Percentiles rank a stretch among this genome's conserved stretches.
Conservation (phyloP, 108 stramenopile species). For the Parmales sp. region DNA sequence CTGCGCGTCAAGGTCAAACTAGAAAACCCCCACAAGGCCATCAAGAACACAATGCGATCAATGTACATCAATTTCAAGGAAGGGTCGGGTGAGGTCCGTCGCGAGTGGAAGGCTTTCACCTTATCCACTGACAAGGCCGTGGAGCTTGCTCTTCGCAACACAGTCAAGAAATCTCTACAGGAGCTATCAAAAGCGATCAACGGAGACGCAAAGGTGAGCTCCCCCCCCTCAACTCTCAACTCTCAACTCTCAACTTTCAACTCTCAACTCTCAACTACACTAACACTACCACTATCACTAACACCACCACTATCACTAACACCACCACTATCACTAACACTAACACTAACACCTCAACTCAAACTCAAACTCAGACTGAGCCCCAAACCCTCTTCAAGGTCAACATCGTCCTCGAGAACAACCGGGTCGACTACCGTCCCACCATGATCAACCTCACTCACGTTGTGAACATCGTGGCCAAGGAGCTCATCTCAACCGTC, state of each 20-base stretch:
- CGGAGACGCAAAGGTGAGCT: conserved; percentile 50
- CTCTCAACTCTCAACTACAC: too few relatives aligned
- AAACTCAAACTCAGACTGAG: too few relatives aligned
- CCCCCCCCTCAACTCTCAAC: too few relatives aligned
- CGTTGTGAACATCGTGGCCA: conserved; percentile 46
- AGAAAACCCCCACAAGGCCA: conserved; percentile 20
- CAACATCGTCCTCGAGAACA: conserved; percentile 39
- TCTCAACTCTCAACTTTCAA: too few relatives aligned
- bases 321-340: too few relatives aligned
- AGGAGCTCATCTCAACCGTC: conserved; percentile 40
- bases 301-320: too few relatives aligned
- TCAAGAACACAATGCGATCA: conserved; percentile 25
- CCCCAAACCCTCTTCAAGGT: conserved; percentile 44
- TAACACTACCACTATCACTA: too few relatives aligned
- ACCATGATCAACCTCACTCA: conserved; percentile 48
- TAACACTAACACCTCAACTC: too few relatives aligned
- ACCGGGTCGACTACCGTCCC: conserved; percentile 40
- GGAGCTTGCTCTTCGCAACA: conserved; percentile 32
- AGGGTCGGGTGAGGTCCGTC: conserved; percentile 40
- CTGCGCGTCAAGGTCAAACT: conserved; percentile 15
- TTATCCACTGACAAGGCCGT: conserved; percentile 26
- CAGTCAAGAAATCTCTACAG: conserved; percentile 44
- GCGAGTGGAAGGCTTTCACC: conserved; percentile 39
- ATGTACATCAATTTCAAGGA: conserved; percentile 42
- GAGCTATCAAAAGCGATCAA: conserved; percentile 48